phyloP scores from a whole-genome alignment of 306 rosid species.

The Lupinus albus region DNA sequence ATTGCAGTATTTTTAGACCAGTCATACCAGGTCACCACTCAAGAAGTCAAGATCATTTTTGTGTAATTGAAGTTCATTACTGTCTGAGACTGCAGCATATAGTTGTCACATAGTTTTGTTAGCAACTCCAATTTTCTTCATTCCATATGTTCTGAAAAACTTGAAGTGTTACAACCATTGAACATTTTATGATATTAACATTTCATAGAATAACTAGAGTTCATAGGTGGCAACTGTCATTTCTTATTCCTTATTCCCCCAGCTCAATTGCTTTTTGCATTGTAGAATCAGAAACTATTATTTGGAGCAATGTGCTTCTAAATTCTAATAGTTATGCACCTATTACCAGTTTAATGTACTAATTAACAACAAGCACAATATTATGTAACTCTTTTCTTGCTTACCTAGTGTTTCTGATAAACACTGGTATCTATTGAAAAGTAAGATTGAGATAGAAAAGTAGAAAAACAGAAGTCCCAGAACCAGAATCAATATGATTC shows the following conservation, averaged over 20 bases:
- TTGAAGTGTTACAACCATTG: neutral
- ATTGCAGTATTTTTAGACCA: constrained; percentile 15
- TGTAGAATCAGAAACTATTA: neutral
- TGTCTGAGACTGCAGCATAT: constrained; percentile 8
- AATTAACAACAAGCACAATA: too few relatives aligned
- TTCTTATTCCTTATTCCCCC: neutral
- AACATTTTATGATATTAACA: neutral
- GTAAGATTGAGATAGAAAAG: too few relatives aligned
- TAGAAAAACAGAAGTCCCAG: too few relatives aligned
- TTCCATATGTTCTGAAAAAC: neutral
- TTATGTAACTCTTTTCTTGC: neutral
- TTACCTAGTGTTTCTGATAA: neutral
- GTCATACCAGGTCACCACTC: neutral
- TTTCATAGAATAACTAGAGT: neutral
- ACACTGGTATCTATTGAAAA: too few relatives aligned
- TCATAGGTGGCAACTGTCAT: neutral
- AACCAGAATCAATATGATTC: too few relatives aligned
- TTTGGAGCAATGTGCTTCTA: constrained; percentile 21
- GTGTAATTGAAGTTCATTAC: neutral
- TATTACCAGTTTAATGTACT: neutral
- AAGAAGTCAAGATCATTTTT: neutral
- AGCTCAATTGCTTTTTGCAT: constrained; percentile 15
- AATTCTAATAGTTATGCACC: neutral
- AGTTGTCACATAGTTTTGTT: neutral
- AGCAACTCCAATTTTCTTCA: neutral